Conservation (phyloP, 108 stramenopile genomes). For the Cyclostephanos tholiformis region DNA sequence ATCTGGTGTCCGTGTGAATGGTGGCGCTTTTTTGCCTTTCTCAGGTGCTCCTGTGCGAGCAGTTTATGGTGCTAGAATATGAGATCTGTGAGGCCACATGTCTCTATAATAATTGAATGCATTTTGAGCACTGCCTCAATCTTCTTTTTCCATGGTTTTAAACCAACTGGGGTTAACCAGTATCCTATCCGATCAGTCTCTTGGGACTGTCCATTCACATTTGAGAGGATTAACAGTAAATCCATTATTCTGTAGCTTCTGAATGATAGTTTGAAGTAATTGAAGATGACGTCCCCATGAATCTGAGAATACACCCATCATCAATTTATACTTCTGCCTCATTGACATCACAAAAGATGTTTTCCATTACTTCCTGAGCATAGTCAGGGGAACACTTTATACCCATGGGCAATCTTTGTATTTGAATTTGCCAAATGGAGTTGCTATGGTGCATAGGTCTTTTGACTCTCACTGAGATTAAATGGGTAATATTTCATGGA, state of each 20-base stretch:
- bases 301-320: conserved; percentile 27
- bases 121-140: no score
- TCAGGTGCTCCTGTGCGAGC: conserved; percentile 17
- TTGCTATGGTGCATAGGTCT: no score
- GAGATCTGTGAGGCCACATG: conserved; percentile 50
- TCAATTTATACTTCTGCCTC: conserved; percentile 49
- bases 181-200: no score
- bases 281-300: conserved; percentile 25
- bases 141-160: conserved; percentile 61
- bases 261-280: conserved; percentile 10
- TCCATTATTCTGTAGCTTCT: conserved; percentile 30
- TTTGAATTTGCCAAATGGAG: no score
- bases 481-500: conserved; percentile 45
- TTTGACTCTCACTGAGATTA: no score
- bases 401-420: no score
- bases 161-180: conserved; percentile 52
- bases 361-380: conserved; percentile 47
- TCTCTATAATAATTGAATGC: no score
- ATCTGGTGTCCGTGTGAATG: conserved; percentile 32
- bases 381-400: no score
- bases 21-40: background rate
- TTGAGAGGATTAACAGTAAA: conserved; percentile 59
- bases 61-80: conserved; percentile 53
- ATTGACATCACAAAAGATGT: conserved; percentile 25
- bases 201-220: no score